phyloP scores from a whole-genome alignment of 2,329 filamentous ascomycete species.

The Stachybotrys elegans region DNA sequence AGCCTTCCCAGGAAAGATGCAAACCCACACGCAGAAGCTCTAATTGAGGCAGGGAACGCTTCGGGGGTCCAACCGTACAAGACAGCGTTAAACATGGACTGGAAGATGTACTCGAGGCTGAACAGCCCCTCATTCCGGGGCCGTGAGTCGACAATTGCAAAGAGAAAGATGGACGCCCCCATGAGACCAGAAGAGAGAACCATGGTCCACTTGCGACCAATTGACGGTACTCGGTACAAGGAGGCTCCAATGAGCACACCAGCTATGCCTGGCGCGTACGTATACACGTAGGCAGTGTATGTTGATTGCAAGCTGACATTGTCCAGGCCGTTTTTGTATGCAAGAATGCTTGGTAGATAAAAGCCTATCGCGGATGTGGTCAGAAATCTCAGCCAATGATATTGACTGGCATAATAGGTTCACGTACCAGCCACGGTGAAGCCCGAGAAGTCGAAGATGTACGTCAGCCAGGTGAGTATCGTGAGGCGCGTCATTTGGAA shows the following conservation, averaged over 20 bases:
- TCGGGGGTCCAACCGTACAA: conserved; percentile 48
- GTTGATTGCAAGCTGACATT: conserved; percentile 38
- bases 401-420: fast-evolving
- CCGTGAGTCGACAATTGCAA: conserved; percentile 33
- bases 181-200: conserved; percentile 38
- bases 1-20: conserved; percentile 55
- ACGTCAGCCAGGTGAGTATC: conserved; percentile 29
- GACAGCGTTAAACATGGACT: conserved; percentile 31
- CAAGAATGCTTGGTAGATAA: conserved; percentile 44
- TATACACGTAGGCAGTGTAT: conserved; percentile 49
- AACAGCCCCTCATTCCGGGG: conserved; percentile 33
- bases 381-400: neutral
- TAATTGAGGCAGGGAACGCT: conserved; percentile 49
- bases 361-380: conserved; percentile 17
- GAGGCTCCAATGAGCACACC: conserved; percentile 43
- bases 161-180: conserved; percentile 40
- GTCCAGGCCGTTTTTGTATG: conserved; percentile 43
- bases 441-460: conserved; percentile 33
- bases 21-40: conserved; percentile 51
- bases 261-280: conserved; percentile 46
- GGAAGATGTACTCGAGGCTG: conserved; percentile 39
- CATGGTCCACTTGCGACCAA: conserved; percentile 38
- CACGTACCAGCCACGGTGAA: conserved; percentile 30
- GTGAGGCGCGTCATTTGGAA: conserved; percentile 28
- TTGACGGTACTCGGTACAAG: conserved; percentile 31